A percentile compares a stretch with the other conserved stretches of the same genome.
Conservation (phyloP, 495 filamentous ascomycete genomes). For the Trichoderma orchidacearum region DNA sequence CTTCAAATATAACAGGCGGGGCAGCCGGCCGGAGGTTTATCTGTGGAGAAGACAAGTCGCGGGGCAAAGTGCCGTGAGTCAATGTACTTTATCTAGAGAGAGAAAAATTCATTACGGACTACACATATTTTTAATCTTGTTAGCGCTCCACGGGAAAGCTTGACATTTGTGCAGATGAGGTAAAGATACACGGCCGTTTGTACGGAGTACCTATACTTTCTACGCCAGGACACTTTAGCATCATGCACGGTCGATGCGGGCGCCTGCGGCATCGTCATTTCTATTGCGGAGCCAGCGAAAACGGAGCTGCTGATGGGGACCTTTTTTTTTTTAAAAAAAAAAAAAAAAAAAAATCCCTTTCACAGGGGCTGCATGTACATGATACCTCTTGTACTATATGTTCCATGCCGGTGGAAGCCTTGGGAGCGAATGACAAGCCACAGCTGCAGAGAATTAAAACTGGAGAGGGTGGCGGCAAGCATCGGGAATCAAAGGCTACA, state of each 20-base stretch:
- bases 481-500: not conserved
- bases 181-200: not conserved
- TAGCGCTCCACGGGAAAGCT: too few relatives aligned
- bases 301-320: not conserved
- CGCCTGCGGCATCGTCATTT: not conserved
- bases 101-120: too few relatives aligned
- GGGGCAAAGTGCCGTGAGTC: too few relatives aligned
- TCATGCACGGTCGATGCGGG: not conserved
- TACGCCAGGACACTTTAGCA: not conserved
- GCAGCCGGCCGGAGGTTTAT: too few relatives aligned
- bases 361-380: not conserved
- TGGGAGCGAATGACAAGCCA: not conserved
- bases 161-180: too few relatives aligned
- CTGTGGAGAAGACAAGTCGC: too few relatives aligned
- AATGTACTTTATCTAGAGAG: too few relatives aligned
- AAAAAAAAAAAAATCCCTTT: too few relatives aligned
- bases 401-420: not conserved
- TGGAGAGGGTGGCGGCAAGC: not conserved
- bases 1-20: too few relatives aligned
- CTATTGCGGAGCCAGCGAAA: not conserved
- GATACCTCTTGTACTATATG: not conserved
- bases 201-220: not conserved
- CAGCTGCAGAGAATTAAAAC: not conserved
- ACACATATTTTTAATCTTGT: too few relatives aligned
- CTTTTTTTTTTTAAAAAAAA: not conserved